Conservation (phyloP, 2,329 filamentous ascomycete genomes). For the Cladosporium sp. region DNA sequence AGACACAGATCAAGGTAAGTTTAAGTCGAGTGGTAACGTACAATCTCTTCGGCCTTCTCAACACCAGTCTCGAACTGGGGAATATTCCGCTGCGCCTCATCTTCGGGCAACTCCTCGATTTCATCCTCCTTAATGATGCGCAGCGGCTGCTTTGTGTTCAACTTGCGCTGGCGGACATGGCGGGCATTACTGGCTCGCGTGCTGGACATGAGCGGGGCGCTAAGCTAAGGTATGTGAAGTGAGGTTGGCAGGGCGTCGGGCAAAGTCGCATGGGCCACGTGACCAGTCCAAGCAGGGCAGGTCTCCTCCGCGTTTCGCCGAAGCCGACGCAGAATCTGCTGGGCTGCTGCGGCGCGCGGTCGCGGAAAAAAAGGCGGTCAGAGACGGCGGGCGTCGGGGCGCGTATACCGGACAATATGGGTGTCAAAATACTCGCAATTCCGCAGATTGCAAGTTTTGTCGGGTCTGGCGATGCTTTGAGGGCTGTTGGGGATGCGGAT, state of each 20-base stretch:
- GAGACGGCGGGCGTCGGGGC: slow-evolving; percentile 7
- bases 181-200: slow-evolving; percentile 16
- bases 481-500: no score
- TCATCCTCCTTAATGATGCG: slow-evolving; percentile 85
- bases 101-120: slow-evolving; percentile 78
- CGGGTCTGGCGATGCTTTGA: no score
- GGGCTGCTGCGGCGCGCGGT: not conserved
- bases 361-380: not conserved
- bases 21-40: slow-evolving; percentile 59
- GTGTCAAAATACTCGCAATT: slow-evolving; percentile 16
- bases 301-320: not conserved
- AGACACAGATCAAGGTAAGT: slow-evolving; percentile 16
- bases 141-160: slow-evolving; percentile 85
- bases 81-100: slow-evolving; percentile 75
- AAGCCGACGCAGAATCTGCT: not conserved
- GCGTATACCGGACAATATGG: slow-evolving; percentile 14
- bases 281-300: no score
- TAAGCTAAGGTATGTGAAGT: not conserved
- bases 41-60: slow-evolving; percentile 95
- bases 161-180: slow-evolving; percentile 73
- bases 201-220: slow-evolving; percentile 7
- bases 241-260: no score
- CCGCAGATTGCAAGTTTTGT: not conserved
- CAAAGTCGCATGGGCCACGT: no score
- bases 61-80: slow-evolving; percentile 91